Conservation (phyloP, 345 rosid genomes). For the Eucalyptus victrix region DNA sequence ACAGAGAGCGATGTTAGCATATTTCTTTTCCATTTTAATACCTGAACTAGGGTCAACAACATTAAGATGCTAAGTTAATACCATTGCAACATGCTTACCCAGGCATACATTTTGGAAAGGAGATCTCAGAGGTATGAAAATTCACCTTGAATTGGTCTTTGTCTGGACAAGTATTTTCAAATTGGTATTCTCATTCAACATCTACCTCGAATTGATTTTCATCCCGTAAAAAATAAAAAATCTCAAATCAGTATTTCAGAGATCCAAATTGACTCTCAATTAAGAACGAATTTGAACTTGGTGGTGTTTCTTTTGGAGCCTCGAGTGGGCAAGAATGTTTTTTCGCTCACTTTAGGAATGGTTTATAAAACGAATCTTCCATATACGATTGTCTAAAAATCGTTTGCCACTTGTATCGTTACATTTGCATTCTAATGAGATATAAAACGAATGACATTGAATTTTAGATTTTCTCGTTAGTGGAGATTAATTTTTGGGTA, state of each 20-base stretch:
- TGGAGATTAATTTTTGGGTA: neutral
- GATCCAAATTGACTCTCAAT: neutral
- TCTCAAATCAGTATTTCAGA: accelerated
- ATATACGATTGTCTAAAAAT: accelerated
- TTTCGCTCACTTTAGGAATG: too few relatives aligned
- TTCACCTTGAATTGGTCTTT: neutral
- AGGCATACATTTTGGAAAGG: too few relatives aligned
- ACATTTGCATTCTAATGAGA: accelerated
- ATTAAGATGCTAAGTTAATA: too few relatives aligned
- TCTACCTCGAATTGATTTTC: accelerated
- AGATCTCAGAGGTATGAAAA: neutral
- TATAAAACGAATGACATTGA: accelerated
- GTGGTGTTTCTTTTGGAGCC: too few relatives aligned
- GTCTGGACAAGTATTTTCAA: neutral
- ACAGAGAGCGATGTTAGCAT: neutral
- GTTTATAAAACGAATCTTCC: accelerated
- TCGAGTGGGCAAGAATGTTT: too few relatives aligned
- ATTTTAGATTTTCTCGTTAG: neutral
- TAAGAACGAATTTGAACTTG: neutral
- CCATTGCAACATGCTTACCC: too few relatives aligned
- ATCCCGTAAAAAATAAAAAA: too few relatives aligned
- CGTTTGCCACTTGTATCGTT: accelerated
- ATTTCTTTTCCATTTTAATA: neutral
- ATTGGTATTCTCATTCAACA: accelerated
- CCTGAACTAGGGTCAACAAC: neutral